Base-by-base conservation (phyloP, 23 red algal species). In the Gracilaria gracilis region DNA sequence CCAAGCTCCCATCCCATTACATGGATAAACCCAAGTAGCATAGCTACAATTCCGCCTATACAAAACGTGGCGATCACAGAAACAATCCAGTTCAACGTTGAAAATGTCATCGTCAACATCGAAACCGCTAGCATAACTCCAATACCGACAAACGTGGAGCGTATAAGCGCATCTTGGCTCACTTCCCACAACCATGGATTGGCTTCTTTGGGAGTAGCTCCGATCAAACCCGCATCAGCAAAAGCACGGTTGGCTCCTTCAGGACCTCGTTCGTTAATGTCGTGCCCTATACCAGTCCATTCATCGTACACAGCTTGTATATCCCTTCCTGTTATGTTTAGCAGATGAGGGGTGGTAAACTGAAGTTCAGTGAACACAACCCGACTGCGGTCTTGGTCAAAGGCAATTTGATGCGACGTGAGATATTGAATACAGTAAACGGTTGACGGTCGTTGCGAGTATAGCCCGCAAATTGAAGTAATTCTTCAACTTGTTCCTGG, bases 1-100 rank as follows among this genome's bases (percentile, higher is more conserved):
- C 93, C 93, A 5, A 84, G 37, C 31, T 81, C 61, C 83, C 69
- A 88, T 13, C 93, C 93, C 46, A 39, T 13, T n/a, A 95, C n/a
- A 29, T 53, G 37, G 0, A 87, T 57, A 20, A 88, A 17, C 40
- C 84, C 92, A 0, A 89, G 28, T 1, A 95, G 75, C 83, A 75
- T 75, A 37, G 35, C 25, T 7, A 88, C 73, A 25, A 95, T 86
- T 47, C 79, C 82, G 37, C 83, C 71, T 0, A 95, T 86, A 2
- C 42, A 51, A 9, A 89, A 19, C 24, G 78, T 95, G 64, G 84
- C 75, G n/a, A 89, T 37, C 39, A 95, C 50, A 15, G 78, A 37
- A 51, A 95, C 28, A 37, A 32, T 39, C 67, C 86, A 66, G 73
- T 90, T 88, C 27, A 57, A 11, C 29, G 85, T 95, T 16, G 76